Evolutionary conservation across 2,329 filamentous ascomycete genomes (phyloP).

Genomic region (Fusarium chaquense): DNA sequence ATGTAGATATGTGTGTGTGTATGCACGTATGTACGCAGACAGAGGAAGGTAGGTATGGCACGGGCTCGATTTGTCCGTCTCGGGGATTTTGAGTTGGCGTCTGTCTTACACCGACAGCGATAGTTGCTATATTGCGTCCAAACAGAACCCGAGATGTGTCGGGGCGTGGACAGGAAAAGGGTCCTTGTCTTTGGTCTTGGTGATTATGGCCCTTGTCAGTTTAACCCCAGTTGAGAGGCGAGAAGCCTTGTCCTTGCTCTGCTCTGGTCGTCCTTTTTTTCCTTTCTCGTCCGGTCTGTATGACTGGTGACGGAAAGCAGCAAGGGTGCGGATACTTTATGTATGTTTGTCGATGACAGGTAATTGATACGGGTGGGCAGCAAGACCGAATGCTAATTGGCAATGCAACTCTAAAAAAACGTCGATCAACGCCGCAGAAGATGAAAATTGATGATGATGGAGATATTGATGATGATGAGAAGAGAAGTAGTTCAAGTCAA

Average conservation of each 20-base stretch:
- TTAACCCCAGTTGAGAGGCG: conserved; percentile 12
- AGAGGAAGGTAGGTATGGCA: conserved; percentile 17
- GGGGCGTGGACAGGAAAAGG: conserved; percentile 23
- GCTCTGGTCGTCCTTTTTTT: conserved; percentile 33
- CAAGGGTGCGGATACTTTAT: conserved; percentile 34
- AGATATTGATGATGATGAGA: conserved; percentile 5
- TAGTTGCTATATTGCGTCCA: conserved; percentile 21
- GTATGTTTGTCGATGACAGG: conserved; percentile 27
- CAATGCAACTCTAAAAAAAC: conserved; percentile 16
- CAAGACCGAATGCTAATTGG: conserved; percentile 11
- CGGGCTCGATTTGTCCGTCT: conserved; percentile 30
- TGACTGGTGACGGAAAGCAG: conserved; percentile 35
- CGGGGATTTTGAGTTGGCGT: conserved; percentile 46
- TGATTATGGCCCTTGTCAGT: conserved; percentile 27
- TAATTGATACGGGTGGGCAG: conserved; percentile 18
- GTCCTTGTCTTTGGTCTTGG: conserved; percentile 20
- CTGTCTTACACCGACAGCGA: conserved; percentile 43
- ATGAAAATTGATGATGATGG: background rate
- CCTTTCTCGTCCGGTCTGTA: conserved; percentile 33
- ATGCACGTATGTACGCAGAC: background rate
- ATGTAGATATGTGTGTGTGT: background rate
- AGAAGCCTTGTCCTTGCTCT: conserved; percentile 33
- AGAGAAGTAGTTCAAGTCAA: conserved; percentile 20
- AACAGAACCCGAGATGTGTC: conserved; percentile 26
- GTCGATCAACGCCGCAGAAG: conserved; percentile 22